Percentiles rank a stretch among this genome's conserved stretches.
Conservation (phyloP, 2,329 filamentous ascomycete genomes). For the Berkeleyomyces basicola region DNA sequence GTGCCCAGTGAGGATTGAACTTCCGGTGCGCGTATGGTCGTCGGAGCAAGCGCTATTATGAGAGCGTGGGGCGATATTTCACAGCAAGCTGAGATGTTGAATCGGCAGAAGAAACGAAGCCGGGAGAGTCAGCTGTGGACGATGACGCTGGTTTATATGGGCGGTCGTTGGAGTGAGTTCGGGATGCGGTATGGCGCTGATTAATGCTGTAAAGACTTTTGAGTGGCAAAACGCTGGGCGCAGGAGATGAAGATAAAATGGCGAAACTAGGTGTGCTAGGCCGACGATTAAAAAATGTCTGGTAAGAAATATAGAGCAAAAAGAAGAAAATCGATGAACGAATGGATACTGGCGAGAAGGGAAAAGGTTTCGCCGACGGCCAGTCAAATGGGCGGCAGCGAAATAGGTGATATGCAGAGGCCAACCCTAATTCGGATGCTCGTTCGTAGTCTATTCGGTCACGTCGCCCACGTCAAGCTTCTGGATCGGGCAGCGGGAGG, state of each 20-base stretch:
- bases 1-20: no score
- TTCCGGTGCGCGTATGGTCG: no score
- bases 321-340: not conserved
- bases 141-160: not conserved
- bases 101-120: not conserved
- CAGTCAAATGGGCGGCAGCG: not conserved
- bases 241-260: not conserved
- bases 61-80: not conserved
- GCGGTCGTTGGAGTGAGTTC: not conserved
- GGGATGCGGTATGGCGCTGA: not conserved
- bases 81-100: not conserved
- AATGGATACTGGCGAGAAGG: not conserved
- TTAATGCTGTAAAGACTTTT: not conserved
- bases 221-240: not conserved
- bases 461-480: not conserved
- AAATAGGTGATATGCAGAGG: not conserved
- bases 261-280: not conserved
- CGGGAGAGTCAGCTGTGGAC: not conserved
- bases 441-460: not conserved
- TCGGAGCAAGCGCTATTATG: no score
- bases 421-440: not conserved
- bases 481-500: not conserved
- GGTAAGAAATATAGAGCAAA: not conserved
- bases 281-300: not conserved
- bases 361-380: not conserved